These are phyloP conservation scores for Neofusicoccum umdonicola DNA, from an alignment of 2,329 filamentous ascomycete genomes.

Conservation along the genomic window DNA sequence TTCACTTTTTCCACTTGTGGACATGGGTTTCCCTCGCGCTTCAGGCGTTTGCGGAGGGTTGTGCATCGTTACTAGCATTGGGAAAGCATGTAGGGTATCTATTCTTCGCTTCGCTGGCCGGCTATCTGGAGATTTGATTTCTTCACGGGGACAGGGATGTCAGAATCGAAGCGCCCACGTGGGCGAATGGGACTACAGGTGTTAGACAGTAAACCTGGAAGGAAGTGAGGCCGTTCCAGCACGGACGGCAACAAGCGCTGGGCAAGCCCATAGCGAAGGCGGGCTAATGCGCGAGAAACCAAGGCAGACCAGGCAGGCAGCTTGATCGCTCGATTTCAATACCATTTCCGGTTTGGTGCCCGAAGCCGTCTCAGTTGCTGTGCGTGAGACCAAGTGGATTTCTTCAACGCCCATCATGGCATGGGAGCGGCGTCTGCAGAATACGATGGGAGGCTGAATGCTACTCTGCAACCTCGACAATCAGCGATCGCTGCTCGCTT, in stretches of 20 bases:
- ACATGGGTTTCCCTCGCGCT: slow-evolving; percentile 2
- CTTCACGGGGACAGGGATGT: slow-evolving; percentile 1
- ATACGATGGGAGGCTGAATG: neutral
- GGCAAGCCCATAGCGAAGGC: neutral
- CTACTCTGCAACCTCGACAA: neutral
- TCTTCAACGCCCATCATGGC: slow-evolving; percentile 6
- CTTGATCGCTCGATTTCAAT: slow-evolving; percentile 9
- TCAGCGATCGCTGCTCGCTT: neutral
- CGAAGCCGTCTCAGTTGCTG: neutral
- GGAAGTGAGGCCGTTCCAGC: slow-evolving; percentile 3
- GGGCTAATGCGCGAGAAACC: slow-evolving; percentile 9
- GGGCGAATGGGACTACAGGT: slow-evolving; percentile 7
- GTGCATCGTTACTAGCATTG: slow-evolving; percentile 3
- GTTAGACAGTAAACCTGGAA: slow-evolving; percentile 1
- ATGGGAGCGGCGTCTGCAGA: neutral
- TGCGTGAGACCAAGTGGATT: neutral
- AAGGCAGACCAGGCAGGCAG: slow-evolving; percentile 14
- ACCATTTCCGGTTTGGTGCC: slow-evolving; percentile 3
- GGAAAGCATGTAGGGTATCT: neutral
- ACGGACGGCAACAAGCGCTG: neutral
- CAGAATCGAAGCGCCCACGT: neutral
- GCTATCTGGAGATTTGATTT: slow-evolving; percentile 5
- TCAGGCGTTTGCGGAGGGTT: slow-evolving; percentile 1
- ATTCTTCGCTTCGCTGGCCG: neutral
- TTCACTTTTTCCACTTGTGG: neutral